Conservation (phyloP, 208 protist species). For the Trypanosoma rangeli region DNA sequence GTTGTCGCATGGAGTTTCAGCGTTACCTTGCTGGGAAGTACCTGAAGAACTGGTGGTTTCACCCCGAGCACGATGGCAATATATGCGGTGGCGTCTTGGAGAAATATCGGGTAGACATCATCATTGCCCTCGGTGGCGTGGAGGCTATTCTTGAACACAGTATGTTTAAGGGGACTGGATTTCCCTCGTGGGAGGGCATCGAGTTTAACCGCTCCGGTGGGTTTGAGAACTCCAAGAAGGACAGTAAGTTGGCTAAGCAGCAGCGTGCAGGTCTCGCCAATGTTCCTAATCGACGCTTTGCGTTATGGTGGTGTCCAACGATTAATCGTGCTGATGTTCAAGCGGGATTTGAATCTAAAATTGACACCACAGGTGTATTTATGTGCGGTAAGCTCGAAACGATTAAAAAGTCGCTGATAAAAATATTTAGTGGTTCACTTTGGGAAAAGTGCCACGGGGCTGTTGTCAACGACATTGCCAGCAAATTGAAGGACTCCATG, state of each 20-base stretch:
- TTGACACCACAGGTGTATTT: constrained; percentile 99
- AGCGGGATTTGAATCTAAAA: constrained; percentile 99
- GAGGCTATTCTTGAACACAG: constrained; percentile 99
- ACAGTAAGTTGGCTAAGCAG: constrained; percentile 99
- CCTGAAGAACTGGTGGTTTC: constrained; percentile 99
- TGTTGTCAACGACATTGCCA: constrained; percentile 98
- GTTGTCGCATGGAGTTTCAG: constrained; percentile 99
- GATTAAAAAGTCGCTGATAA: constrained; percentile 99
- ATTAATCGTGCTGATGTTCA: constrained; percentile 99
- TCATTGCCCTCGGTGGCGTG: constrained; percentile 99
- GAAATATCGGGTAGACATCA: constrained; percentile 99
- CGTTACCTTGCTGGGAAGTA: constrained; percentile 97
- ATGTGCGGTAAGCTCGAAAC: constrained; percentile 99
- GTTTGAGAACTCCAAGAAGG: constrained; percentile 99
- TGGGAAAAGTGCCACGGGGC: constrained; percentile 99
- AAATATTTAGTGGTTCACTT: constrained; percentile 99
- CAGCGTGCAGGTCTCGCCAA: constrained; percentile 99
- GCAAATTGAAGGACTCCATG: constrained; percentile 98
- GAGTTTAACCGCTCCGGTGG: constrained; percentile 99
- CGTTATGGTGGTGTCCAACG: constrained; percentile 99
- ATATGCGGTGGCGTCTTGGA: constrained; percentile 99
- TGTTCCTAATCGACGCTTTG: constrained; percentile 99
- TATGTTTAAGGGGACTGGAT: constrained; percentile 99
- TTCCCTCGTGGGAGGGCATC: constrained; percentile 99
- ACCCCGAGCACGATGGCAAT: constrained; percentile 99